These are phyloP conservation scores for Phaeotremella fagi DNA, from an alignment of 768 basidiomycete genomes.

Conservation along the genomic window DNA sequence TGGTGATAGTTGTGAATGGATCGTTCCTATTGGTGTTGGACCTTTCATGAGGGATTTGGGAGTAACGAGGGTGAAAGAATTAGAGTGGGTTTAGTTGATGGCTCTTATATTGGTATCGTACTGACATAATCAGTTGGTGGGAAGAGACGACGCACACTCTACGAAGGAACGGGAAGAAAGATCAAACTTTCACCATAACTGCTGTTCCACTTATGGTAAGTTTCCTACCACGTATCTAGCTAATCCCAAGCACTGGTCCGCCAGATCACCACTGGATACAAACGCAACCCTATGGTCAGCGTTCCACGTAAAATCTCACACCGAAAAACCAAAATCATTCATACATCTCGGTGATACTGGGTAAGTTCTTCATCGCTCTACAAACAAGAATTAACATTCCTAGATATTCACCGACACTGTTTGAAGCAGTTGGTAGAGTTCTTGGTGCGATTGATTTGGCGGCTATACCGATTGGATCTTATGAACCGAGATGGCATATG, in stretches of 20 bases:
- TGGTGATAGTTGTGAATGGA: conserved; percentile 45
- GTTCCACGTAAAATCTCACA: conserved; percentile 37
- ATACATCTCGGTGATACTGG: conserved; percentile 47
- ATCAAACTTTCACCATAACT: conserved; percentile 33
- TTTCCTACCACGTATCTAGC: not conserved
- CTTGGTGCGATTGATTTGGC: conserved; percentile 41
- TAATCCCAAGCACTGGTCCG: conserved; percentile 36
- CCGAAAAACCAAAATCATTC: conserved; percentile 25
- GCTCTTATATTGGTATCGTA: no score
- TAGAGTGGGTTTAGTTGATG: conserved; percentile 39
- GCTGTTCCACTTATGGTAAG: conserved; percentile 42
- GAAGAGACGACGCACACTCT: conserved; percentile 28
- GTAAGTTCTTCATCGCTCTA: conserved; percentile 12
- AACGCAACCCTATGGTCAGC: conserved; percentile 47
- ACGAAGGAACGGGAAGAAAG: conserved; percentile 14
- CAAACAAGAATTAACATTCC: not conserved
- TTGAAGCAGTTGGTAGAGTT: conserved; percentile 41
- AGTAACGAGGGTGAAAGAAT: conserved; percentile 35
- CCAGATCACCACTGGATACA: conserved; percentile 43
- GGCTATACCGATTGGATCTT: conserved; percentile 47
- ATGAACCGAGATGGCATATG: conserved; percentile 44
- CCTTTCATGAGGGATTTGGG: conserved; percentile 36
- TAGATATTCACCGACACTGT: conserved; percentile 42
- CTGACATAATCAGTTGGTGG: conserved; percentile 51
- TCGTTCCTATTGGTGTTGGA: conserved; percentile 45